Conservation (phyloP, 2,329 filamentous ascomycete genomes). For the Colletotrichum horii region DNA sequence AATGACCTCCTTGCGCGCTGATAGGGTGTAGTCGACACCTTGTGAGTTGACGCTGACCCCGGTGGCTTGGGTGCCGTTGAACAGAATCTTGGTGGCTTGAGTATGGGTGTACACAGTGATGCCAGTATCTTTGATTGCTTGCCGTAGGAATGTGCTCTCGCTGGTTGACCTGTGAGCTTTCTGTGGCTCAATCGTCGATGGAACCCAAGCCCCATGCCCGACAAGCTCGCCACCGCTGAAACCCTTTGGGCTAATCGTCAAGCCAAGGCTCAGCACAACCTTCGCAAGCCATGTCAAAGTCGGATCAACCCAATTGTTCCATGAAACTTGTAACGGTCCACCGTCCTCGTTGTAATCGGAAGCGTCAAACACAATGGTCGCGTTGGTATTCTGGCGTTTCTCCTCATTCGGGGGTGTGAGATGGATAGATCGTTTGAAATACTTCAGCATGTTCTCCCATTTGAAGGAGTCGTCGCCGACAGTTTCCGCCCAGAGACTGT, state of each 20-base stretch:
- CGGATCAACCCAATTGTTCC: constrained; percentile 28
- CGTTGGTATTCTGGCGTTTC: constrained; percentile 24
- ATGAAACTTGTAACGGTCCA: constrained; percentile 31
- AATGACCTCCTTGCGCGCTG: constrained; percentile 68
- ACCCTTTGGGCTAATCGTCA: constrained; percentile 33
- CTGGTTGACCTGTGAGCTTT: constrained; percentile 36
- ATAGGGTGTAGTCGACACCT: constrained; percentile 21
- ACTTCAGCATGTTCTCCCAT: constrained; percentile 34
- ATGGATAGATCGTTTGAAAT: constrained; percentile 33
- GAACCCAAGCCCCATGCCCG: constrained; percentile 33
- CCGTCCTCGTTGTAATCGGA: constrained; percentile 27
- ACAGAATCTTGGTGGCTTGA: constrained; percentile 49
- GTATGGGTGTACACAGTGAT: constrained; percentile 46
- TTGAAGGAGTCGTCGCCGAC: constrained; percentile 34
- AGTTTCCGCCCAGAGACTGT: constrained; percentile 34
- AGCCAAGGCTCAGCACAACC: constrained; percentile 44
- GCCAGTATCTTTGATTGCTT: constrained; percentile 28
- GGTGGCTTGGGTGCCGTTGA: constrained; percentile 44
- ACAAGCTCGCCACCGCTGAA: constrained; percentile 46
- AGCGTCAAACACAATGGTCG: constrained; percentile 29
- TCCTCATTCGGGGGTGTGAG: constrained; percentile 33
- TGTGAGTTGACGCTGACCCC: constrained; percentile 39
- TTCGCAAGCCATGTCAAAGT: constrained; percentile 25
- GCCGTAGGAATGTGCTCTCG: constrained; percentile 38
- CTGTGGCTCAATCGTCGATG: constrained; percentile 32